Evolutionary conservation across 805 yeast genomes (phyloP).

Genomic region (Saccharomycopsis sp.): DNA sequence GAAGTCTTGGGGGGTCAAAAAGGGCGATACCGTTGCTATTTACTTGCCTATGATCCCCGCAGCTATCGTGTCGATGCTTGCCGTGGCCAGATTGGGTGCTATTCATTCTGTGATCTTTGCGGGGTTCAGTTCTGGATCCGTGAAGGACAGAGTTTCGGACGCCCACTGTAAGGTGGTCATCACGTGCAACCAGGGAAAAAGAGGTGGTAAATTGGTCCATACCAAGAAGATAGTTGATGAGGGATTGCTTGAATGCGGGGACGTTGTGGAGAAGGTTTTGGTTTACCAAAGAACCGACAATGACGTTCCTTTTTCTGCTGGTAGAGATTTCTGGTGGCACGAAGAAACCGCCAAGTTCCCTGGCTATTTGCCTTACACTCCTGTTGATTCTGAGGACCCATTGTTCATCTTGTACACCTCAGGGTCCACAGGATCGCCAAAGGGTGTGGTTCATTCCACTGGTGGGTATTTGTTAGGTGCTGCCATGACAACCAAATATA

Average conservation of each 20-base stretch:
- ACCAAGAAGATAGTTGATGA: conserved; percentile 95
- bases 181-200: conserved; percentile 90
- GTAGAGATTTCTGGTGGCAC: conserved; percentile 95
- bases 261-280: conserved; percentile 68
- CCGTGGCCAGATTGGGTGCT: conserved; percentile 91
- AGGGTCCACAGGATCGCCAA: conserved; percentile 97
- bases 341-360: conserved; percentile 78
- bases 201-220: conserved; percentile 91
- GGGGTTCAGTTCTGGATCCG: conserved; percentile 90
- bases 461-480: conserved; percentile 95
- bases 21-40: conserved; percentile 95
- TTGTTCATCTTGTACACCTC: conserved; percentile 92
- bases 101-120: conserved; percentile 95
- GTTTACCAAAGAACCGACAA: conserved; percentile 80
- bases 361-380: conserved; percentile 78
- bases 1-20: conserved; percentile 75
- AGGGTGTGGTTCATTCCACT: conserved; percentile 93
- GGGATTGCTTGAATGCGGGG: conserved; percentile 65
- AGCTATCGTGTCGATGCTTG: conserved; percentile 89
- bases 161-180: conserved; percentile 82
- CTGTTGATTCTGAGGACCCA: conserved; percentile 91
- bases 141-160: conserved; percentile 83
- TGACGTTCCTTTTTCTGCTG: conserved; percentile 63
- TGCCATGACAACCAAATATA: conserved; percentile 82
- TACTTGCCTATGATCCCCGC: conserved; percentile 98